Evolutionary conservation across 2,329 filamentous ascomycete species (phyloP).

Genomic region (Orbilia brochopaga): DNA sequence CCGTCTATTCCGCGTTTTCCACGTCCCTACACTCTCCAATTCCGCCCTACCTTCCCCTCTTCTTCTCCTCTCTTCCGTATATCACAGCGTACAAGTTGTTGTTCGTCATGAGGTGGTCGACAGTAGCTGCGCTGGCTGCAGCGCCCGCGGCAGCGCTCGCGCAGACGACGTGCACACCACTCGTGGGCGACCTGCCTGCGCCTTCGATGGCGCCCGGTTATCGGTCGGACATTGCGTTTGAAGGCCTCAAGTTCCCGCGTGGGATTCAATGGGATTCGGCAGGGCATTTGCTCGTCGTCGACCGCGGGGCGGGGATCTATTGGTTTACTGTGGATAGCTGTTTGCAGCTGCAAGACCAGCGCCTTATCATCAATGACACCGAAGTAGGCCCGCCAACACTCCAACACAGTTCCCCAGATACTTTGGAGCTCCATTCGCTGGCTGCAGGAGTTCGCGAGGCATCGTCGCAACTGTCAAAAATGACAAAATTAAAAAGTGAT

Average conservation of each 20-base stretch:
- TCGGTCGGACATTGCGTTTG: slow-evolving; percentile 29
- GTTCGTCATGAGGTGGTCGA: slow-evolving; percentile 36
- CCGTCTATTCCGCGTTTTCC: slow-evolving; percentile 1
- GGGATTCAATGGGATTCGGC: slow-evolving; percentile 46
- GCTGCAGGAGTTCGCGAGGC: background rate
- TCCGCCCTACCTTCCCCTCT: slow-evolving; percentile 12
- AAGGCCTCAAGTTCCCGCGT: slow-evolving; percentile 36
- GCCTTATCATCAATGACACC: slow-evolving; percentile 47
- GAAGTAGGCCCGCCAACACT: slow-evolving; percentile 16
- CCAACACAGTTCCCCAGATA: slow-evolving; percentile 17
- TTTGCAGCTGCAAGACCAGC: slow-evolving; percentile 41
- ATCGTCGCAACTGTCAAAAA: background rate
- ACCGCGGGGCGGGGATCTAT: slow-evolving; percentile 38
- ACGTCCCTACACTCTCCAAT: slow-evolving; percentile 1
- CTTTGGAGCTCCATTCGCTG: background rate
- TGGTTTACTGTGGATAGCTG: slow-evolving; percentile 40
- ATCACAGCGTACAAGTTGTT: slow-evolving; percentile 4
- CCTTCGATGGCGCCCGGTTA: slow-evolving; percentile 45
- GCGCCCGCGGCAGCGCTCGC: slow-evolving; percentile 30
- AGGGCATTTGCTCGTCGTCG: slow-evolving; percentile 42
- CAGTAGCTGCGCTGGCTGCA: slow-evolving; percentile 20
- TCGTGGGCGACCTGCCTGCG: slow-evolving; percentile 39
- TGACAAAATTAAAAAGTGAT: background rate
- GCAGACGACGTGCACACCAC: slow-evolving; percentile 37
- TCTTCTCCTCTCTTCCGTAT: background rate